phyloP scores from a whole-genome alignment of 176 grass and related monocot species.

The Carex myosuroides region DNA sequence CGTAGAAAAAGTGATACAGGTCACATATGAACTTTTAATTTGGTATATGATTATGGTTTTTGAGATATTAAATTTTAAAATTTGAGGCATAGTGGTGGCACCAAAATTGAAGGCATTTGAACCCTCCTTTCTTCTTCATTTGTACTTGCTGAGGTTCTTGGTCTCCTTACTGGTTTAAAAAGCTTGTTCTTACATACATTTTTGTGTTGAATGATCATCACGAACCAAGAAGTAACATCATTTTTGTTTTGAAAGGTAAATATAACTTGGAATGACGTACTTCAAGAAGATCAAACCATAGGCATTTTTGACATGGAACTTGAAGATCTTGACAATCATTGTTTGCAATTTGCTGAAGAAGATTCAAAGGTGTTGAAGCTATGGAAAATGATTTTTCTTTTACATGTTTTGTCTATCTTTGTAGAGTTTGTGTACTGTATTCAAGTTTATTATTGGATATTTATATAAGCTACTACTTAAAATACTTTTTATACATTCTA shows the following conservation, averaged over 20 bases:
- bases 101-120: background rate
- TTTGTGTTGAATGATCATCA: background rate
- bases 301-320: conserved; percentile 93
- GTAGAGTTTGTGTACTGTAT: conserved; percentile 35
- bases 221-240: background rate
- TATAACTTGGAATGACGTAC: conserved; percentile 77
- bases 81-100: background rate
- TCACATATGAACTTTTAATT: background rate
- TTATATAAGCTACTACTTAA: conserved; percentile 7
- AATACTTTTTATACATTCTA: conserved; percentile 1
- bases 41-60: background rate
- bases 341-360: conserved; percentile 33
- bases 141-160: background rate
- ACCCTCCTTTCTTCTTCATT: background rate
- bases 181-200: background rate
- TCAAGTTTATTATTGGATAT: conserved; percentile 6
- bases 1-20: background rate
- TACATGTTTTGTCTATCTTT: conserved; percentile 32
- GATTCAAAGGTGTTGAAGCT: conserved; percentile 33
- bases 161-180: background rate
- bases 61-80: background rate
- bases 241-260: conserved; percentile 47
- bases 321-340: conserved; percentile 61
- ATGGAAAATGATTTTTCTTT: conserved; percentile 18
- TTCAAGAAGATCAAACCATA: conserved; percentile 71